Conservation (phyloP, 2,329 filamentous ascomycete genomes). For the Grosmannia huntii region DNA sequence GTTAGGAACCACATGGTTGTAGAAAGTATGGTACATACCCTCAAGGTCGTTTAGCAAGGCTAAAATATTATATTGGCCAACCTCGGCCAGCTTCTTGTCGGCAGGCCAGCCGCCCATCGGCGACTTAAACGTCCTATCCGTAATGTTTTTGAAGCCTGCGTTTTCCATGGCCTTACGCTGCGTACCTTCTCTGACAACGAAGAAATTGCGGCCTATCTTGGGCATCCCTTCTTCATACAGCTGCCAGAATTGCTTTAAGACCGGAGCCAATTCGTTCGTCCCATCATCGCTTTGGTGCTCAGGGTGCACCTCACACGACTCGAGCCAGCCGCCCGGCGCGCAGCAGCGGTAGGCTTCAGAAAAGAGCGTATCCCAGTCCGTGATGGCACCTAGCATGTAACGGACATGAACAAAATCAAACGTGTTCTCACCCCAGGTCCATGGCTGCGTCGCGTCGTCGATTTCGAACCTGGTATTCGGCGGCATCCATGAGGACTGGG, state of each 20-base stretch:
- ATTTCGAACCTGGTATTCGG: slow-evolving; percentile 42
- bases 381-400: slow-evolving; percentile 36
- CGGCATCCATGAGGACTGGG: slow-evolving; percentile 44
- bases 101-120: slow-evolving; percentile 2
- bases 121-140: not conserved
- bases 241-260: not conserved
- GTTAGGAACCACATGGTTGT: too few relatives aligned
- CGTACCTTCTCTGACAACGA: not conserved
- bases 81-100: not conserved
- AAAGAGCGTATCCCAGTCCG: slow-evolving; percentile 37
- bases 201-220: not conserved
- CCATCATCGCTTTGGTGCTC: slow-evolving; percentile 16
- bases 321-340: slow-evolving; percentile 34
- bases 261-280: not conserved
- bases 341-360: slow-evolving; percentile 33
- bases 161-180: slow-evolving; percentile 1
- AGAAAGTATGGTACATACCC: too few relatives aligned
- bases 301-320: slow-evolving; percentile 13
- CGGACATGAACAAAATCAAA: slow-evolving; percentile 48
- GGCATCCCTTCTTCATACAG: slow-evolving; percentile 1
- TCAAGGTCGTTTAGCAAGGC: not conserved
- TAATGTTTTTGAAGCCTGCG: slow-evolving; percentile 3
- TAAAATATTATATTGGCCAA: not conserved
- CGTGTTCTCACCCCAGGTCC: slow-evolving; percentile 28
- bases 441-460: slow-evolving; percentile 43